These are phyloP conservation scores for Nemania sp. DNA, from an alignment of 2,329 filamentous ascomycete genomes.

Conservation along the genomic window DNA sequence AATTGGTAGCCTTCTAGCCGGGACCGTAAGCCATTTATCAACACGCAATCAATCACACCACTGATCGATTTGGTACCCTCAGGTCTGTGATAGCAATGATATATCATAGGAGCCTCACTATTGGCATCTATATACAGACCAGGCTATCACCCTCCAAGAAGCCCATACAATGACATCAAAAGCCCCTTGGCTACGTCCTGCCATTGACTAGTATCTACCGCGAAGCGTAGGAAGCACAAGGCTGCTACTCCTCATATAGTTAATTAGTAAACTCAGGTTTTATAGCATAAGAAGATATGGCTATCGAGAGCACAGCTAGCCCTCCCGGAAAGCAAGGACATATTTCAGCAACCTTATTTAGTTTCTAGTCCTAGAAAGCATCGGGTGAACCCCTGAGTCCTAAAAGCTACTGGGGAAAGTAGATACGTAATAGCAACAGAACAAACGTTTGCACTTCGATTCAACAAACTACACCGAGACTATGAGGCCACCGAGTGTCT, in stretches of 20 bases:
- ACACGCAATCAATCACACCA: no score
- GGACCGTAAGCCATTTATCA: slow-evolving; percentile 54
- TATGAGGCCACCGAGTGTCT: slow-evolving; percentile 40
- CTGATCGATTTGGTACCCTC: no score
- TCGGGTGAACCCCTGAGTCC: background rate
- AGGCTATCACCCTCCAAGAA: slow-evolving; percentile 52
- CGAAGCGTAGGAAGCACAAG: slow-evolving; percentile 47
- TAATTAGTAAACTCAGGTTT: slow-evolving; percentile 51
- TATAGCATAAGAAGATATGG: slow-evolving; percentile 44
- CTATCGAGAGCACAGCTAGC: slow-evolving; percentile 51
- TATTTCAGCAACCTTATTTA: slow-evolving; percentile 48
- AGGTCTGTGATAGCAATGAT: slow-evolving; percentile 13
- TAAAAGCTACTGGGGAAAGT: slow-evolving; percentile 37
- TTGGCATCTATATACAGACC: slow-evolving; percentile 47
- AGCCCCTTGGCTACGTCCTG: slow-evolving; percentile 46
- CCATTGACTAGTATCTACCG: slow-evolving; percentile 54
- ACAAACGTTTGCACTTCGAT: slow-evolving; percentile 43
- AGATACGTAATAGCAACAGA: slow-evolving; percentile 40
- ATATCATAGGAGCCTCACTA: slow-evolving; percentile 21
- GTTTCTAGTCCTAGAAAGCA: slow-evolving; percentile 42
- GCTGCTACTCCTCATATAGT: slow-evolving; percentile 47
- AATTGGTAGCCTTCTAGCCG: slow-evolving; percentile 48
- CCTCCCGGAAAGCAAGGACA: slow-evolving; percentile 46
- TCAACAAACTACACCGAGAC: slow-evolving; percentile 43
- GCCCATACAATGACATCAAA: slow-evolving; percentile 52